Evolutionary conservation across 2,329 filamentous ascomycete species (phyloP), one percentile per base, ranked within the genome.

Genomic region (Dactylonectria macrodidyma): DNA sequence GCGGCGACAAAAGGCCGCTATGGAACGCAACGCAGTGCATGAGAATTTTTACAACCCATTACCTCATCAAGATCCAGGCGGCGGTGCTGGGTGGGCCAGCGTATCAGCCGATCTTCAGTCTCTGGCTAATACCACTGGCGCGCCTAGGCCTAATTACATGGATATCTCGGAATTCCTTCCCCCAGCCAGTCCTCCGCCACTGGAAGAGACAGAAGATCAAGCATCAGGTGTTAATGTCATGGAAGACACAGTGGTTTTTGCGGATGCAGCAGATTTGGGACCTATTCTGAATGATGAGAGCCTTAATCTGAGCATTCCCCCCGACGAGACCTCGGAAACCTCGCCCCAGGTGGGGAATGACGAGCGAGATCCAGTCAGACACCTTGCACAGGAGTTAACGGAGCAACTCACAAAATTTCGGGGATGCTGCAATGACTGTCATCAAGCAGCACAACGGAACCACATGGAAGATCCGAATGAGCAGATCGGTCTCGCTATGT

Each of bases 91-190:
- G 44, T 46, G 44, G 44, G 16, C n/a, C 16, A 46, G 19, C 16
- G 44, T 19, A 19, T 19, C 19, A 5, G 19, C 6, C 44, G 44
- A n/a, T n/a, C n/a, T 16, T n/a, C n/a, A 46, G 19, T 46, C 16
- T 3, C 16, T 19, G 16, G 44, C 44, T 10, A 46, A 46, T 46
- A 6, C 44, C 44, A 46, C 36, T 41, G 36, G n/a, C n/a, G 44
- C 22, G 11, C 48, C 11, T 7, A 22, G 19, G 30, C 11, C 14
- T 14, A 22, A 52, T 22, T 30, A n/a, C 30, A 52, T 26, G 11
- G 30, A 52, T 11, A 52, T 26, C 48, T 26, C 48, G 26, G 19
- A 51, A 22, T 51, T 51, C 48, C 48, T 51, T 12, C 48, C 30
- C 30, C 10, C 30, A 9, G 48, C 16, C 30, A 22, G 26, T 51